A percentile compares a stretch with the other conserved stretches of the same genome.
Evolutionary conservation across 257 asterid genomes (phyloP).

Genomic region (Ballota nigra): DNA sequence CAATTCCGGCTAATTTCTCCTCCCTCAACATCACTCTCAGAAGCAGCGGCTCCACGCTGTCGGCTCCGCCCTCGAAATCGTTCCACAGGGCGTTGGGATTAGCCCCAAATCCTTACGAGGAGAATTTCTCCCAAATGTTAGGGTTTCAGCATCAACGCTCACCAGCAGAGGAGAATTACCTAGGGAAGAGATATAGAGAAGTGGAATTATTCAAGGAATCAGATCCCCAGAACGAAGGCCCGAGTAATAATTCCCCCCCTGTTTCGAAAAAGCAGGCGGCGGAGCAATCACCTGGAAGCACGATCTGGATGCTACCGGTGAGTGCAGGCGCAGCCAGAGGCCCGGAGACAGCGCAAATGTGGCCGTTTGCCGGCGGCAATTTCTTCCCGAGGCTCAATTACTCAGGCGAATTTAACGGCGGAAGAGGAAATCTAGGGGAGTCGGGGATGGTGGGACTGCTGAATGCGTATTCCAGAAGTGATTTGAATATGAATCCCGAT

Average conservation of each 20-base stretch:
- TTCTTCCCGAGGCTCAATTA: slow-evolving; percentile 58
- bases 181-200: slow-evolving; percentile 67
- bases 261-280: slow-evolving; percentile 40
- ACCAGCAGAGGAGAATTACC: slow-evolving; percentile 45
- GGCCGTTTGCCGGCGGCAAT: slow-evolving; percentile 56
- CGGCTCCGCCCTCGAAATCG: slow-evolving; percentile 66
- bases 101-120: slow-evolving; percentile 52
- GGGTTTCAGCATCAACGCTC: slow-evolving; percentile 53
- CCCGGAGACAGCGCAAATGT: slow-evolving; percentile 27
- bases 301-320: slow-evolving; percentile 80
- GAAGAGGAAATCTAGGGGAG: slow-evolving; percentile 48
- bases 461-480: slow-evolving; percentile 49
- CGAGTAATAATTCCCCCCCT: slow-evolving; percentile 47
- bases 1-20: slow-evolving; percentile 84
- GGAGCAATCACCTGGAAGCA: slow-evolving; percentile 41
- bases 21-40: slow-evolving; percentile 67
- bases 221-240: slow-evolving; percentile 38
- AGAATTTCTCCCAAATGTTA: slow-evolving; percentile 59
- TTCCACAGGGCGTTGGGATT: slow-evolving; percentile 59
- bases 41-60: slow-evolving; percentile 61
- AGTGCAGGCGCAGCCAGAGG: too few species aligned
- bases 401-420: slow-evolving; percentile 49
- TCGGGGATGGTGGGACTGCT: slow-evolving; percentile 69
- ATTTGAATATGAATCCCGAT: slow-evolving; percentile 38
- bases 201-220: slow-evolving; percentile 60